Evolutionary conservation across 768 basidiomycete species (phyloP), one percentile per base, ranked within the genome.

Genomic region (Mycena albidolilacea): DNA sequence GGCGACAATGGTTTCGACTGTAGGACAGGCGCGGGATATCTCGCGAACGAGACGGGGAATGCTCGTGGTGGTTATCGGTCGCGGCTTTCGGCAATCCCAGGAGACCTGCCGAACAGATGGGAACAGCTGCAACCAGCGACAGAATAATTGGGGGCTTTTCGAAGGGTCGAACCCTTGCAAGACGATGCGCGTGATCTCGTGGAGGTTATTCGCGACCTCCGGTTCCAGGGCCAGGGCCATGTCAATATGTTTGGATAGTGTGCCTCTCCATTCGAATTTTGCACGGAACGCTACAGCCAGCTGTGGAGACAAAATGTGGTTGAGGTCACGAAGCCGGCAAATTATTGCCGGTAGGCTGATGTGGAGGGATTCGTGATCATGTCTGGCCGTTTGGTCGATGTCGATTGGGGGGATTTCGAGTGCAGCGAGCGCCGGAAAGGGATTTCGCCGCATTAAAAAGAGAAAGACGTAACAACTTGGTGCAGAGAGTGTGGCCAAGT

Each of bases 61-160:
- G 48, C 9, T n/a, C 7, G 11, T 11, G 11, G 7, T 17, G 7
- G 7, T 12, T 19, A 46, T 38, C 10, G 1, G 37, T n/a, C 7
- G 23, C 1, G 17, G 17, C 19, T 3, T 7, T 5, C 17, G n/a
- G 17, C 23, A 35, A 11, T 38, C 5, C 68, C 50, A 69, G n/a
- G 52, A 55, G 11, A 69, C 17, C 8, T 63, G 39, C 50, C 37
- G 61, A 14, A 69, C 39, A 44, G 52, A 30, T 3, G 68, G 68
- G 41, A 69, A 69, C 21, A 62, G 48, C 43, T 39, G 44, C 68
- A 69, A 41, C 68, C 68, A 69, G 23, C 61, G 68, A 23, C 39
- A 54, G 1, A 69, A 6, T 9, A 43, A 39, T 41, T 10, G 41
- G 11, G 41, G 12, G 11, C 57, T 62, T 3, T n/a, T 7, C 6